These are phyloP conservation scores for Zangia roseola DNA, from an alignment of 768 basidiomycete genomes.

Conservation along the genomic window DNA sequence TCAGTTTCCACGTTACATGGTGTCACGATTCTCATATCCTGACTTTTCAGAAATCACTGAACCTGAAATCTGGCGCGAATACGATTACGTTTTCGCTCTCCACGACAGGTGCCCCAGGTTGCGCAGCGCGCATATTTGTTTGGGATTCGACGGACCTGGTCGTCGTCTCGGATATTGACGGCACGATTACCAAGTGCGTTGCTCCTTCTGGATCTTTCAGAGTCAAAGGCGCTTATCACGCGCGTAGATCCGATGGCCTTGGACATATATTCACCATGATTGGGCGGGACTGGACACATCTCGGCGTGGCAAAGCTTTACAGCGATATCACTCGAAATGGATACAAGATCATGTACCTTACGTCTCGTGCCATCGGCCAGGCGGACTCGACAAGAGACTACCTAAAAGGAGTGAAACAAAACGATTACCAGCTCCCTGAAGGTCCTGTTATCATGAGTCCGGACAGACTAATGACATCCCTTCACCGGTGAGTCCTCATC, in stretches of 20 bases:
- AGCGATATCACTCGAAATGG: conserved; percentile 94
- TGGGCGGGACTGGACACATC: conserved; percentile 97
- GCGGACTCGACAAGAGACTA: conserved; percentile 97
- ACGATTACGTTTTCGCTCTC: conserved; percentile 92
- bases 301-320: conserved; percentile 95
- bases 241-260: conserved; percentile 82
- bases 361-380: conserved; percentile 95
- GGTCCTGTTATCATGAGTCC: conserved; percentile 99
- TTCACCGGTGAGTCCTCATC: conserved; percentile 76
- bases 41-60: conserved; percentile 67
- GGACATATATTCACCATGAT: conserved; percentile 98
- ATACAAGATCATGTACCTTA: conserved; percentile 97
- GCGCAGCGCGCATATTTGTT: conserved; percentile 90
- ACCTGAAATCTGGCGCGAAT: conserved; percentile 85
- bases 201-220: neutral
- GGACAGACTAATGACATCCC: conserved; percentile 87
- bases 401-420: conserved; percentile 91
- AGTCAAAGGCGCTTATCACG: neutral
- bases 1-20: conserved; percentile 35
- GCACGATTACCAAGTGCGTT: conserved; percentile 95
- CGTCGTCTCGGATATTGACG: conserved; percentile 97
- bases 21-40: neutral
- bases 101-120: conserved; percentile 75
- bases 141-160: conserved; percentile 92
- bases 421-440: conserved; percentile 94